These are phyloP conservation scores for Cynanchum wilfordii DNA, from an alignment of 257 asterid species.

Conservation along the genomic window DNA sequence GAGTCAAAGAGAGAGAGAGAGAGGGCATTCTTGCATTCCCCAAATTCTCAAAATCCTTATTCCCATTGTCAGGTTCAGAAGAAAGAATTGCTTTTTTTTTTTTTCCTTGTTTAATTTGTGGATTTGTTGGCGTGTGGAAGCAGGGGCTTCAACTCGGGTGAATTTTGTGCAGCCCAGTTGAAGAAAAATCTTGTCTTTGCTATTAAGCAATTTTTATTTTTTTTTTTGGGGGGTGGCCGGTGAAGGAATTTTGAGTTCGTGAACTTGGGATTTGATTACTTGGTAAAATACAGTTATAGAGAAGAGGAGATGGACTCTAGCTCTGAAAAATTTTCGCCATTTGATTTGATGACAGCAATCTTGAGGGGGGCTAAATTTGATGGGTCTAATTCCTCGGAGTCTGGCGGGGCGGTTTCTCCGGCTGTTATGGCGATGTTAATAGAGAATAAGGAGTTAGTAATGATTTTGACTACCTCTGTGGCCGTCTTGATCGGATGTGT, in stretches of 20 bases:
- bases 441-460: conserved; percentile 72
- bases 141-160: neutral
- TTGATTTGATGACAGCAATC: conserved; percentile 82
- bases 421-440: conserved; percentile 52
- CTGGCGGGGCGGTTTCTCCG: conserved; percentile 33
- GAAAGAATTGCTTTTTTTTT: too few relatives aligned
- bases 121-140: neutral
- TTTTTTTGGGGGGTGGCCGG: neutral
- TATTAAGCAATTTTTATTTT: neutral
- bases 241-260: neutral
- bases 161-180: conserved; percentile 5
- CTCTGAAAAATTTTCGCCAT: conserved; percentile 65
- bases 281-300: neutral
- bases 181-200: conserved; percentile 1
- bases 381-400: conserved; percentile 51
- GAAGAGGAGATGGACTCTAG: conserved; percentile 41
- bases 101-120: neutral
- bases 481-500: conserved; percentile 74
- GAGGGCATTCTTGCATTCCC: neutral
- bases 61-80: neutral
- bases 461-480: conserved; percentile 67
- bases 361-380: conserved; percentile 58
- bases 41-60: neutral
- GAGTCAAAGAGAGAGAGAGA: neutral
- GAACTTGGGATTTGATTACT: neutral